Evolutionary conservation across 768 basidiomycete genomes (phyloP), one percentile per base, ranked within the genome.

Genomic region (Lactifluus rugatus): DNA sequence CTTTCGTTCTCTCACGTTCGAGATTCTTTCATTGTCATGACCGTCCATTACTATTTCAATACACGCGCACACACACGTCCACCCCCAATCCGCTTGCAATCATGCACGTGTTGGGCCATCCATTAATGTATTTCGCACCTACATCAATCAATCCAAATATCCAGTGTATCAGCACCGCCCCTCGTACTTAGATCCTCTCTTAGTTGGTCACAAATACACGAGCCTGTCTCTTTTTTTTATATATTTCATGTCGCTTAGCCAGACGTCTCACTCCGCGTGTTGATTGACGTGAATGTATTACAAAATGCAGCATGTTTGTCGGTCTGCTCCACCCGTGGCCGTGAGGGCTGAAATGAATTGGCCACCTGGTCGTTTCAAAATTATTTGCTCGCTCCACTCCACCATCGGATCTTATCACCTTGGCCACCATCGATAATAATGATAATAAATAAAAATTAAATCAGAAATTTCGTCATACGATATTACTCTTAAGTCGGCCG

Each of bases 191-290:
- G 54, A 60, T 55, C 26, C 48, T 26, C n/a, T 49, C n/a, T 39
- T 55, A 60, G 53, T 55, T 51, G 54, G 54, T 56, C 54, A 60
- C 54, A 32, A 60, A 56, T 56, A 60, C 59, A 56, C 36, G 54
- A 54, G 44, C 49, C 49, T 48, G 17, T 51, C 4, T 48, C 16
- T n/a, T 44, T 56, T 10, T 57, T 51, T 52, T 44, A n/a, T 49
- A 6, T 28, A 19, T n/a, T 44, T 45, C 17, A 49, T 44, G 19
- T 45, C 52, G 52, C 58, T 54, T 54, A 39, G 37, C 34, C 11
- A 8, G 34, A 34, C 34, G 34, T 31, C 44, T 23, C 16, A 25
- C n/a, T 31, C 14, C 7, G 32, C 52, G 6, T 54, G 52, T 46
- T 31, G 19, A 23, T 16, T 31, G n/a, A 10, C 11, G 45, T 47